phyloP scores from a whole-genome alignment of 805 yeast species.

The Candida insectorum region DNA sequence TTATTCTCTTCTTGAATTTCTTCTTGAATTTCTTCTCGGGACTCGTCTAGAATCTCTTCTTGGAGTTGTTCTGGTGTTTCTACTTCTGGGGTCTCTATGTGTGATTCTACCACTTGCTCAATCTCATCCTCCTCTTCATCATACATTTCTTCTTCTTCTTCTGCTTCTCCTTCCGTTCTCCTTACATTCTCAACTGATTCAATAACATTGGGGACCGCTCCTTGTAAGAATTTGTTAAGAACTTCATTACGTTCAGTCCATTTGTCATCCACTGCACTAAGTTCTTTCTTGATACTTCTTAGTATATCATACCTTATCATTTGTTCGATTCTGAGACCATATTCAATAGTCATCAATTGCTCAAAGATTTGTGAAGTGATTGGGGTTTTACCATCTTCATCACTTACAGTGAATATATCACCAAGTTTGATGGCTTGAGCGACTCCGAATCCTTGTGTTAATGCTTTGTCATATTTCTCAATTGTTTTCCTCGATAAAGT shows the following conservation, averaged over 20 bases:
- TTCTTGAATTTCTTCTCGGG: constrained; percentile 14
- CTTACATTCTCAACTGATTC: constrained; percentile 27
- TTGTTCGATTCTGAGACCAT: constrained; percentile 25
- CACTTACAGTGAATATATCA: constrained; percentile 27
- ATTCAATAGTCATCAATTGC: constrained; percentile 31
- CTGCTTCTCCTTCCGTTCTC: constrained; percentile 23
- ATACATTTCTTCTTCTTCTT: constrained; percentile 18
- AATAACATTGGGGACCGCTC: constrained; percentile 22
- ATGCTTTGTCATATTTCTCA: constrained; percentile 15
- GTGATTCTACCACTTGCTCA: too few species aligned
- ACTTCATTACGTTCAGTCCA: constrained; percentile 33
- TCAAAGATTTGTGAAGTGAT: constrained; percentile 28
- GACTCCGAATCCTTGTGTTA: not conserved
- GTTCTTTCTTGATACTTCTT: constrained; percentile 26
- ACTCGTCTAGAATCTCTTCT: constrained; percentile 21
- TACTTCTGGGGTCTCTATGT: constrained; percentile 13
- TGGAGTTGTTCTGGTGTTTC: constrained; percentile 24
- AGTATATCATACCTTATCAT: constrained; percentile 35
- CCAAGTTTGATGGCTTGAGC: constrained; percentile 11
- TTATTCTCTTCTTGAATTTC: constrained; percentile 10
- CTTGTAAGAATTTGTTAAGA: constrained; percentile 27
- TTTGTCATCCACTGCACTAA: constrained; percentile 26
- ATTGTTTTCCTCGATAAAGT: constrained; percentile 27
- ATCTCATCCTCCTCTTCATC: constrained; percentile 20
- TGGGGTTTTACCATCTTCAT: constrained; percentile 19